Conservation (phyloP, 805 yeast genomes). For the Suhomyces sp. region DNA sequence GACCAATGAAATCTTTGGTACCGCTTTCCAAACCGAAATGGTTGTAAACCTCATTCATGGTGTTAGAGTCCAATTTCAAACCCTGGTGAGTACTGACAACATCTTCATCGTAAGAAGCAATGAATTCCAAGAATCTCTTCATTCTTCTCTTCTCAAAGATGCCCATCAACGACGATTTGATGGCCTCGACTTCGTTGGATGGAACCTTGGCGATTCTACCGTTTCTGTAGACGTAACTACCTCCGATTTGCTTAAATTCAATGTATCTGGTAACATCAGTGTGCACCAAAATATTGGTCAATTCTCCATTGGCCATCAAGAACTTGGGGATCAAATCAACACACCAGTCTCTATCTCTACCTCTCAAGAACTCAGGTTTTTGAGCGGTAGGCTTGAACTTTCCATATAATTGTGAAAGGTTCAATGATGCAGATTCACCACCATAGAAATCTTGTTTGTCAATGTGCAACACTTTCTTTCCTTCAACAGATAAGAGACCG, state of each 20-base stretch:
- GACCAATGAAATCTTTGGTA: constrained; percentile 95
- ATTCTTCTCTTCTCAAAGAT: constrained; percentile 93
- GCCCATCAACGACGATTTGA: constrained; percentile 90
- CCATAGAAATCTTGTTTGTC: constrained; percentile 97
- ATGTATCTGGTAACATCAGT: constrained; percentile 95
- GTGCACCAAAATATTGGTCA: constrained; percentile 91
- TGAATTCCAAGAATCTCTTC: constrained; percentile 87
- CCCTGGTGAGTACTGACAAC: constrained; percentile 81
- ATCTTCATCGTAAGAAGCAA: constrained; percentile 77
- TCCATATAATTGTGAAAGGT: constrained; percentile 63
- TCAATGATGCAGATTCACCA: constrained; percentile 85
- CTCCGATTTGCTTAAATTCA: constrained; percentile 95
- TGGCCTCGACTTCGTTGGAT: constrained; percentile 85
- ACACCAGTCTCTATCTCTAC: constrained; percentile 97
- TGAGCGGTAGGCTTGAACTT: constrained; percentile 81
- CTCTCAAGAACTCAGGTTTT: constrained; percentile 66
- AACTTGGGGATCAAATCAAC: constrained; percentile 96
- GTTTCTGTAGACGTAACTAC: constrained; percentile 87
- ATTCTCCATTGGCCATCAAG: constrained; percentile 95
- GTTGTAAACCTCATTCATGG: constrained; percentile 88
- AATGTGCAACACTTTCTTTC: constrained; percentile 94
- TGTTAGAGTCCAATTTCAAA: constrained; percentile 76
- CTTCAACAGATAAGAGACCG: constrained; percentile 94
- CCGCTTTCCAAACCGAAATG: constrained; percentile 90
- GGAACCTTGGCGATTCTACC: constrained; percentile 96